Percentiles rank a stretch among this genome's conserved stretches.
phyloP scores from a whole-genome alignment of 768 basidiomycete species.

The Favolaschia claudopus region DNA sequence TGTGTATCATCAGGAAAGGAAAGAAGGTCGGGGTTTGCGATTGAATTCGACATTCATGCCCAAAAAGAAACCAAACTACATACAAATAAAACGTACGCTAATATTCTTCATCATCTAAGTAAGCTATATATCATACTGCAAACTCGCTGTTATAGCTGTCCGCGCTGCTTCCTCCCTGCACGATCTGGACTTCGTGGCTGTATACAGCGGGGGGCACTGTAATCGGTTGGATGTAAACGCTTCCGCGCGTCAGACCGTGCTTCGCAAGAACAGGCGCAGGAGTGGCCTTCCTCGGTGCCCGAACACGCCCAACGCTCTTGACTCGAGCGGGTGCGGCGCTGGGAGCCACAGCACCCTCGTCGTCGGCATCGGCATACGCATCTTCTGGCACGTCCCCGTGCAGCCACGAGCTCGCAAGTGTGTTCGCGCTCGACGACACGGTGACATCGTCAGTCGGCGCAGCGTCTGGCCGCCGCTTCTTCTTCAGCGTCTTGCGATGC shows the following conservation, averaged over 20 bases:
- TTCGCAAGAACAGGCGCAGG: constrained; percentile 16
- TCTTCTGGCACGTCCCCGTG: constrained; percentile 18
- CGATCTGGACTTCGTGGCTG: constrained; percentile 24
- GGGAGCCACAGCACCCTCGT: not conserved
- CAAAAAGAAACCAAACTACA: too few species aligned
- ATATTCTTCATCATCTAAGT: too few species aligned
- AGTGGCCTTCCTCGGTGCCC: constrained; percentile 20
- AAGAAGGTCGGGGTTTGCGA: too few species aligned
- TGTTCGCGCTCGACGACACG: constrained; percentile 16
- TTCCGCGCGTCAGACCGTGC: constrained; percentile 20
- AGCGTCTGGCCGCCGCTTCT: constrained; percentile 23
- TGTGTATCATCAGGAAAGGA: too few species aligned
- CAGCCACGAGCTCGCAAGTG: constrained; percentile 28
- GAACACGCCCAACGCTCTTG: constrained; percentile 27
- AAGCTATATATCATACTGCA: too few species aligned
- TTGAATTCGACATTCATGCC: too few species aligned
- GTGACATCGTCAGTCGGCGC: not conserved
- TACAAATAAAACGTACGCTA: too few species aligned
- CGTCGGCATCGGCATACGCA: constrained; percentile 4
- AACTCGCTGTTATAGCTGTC: constrained; percentile 26
- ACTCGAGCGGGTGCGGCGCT: constrained; percentile 5
- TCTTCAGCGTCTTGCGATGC: constrained; percentile 19
- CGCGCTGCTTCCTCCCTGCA: constrained; percentile 24
- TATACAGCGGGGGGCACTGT: constrained; percentile 17
- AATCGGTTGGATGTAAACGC: constrained; percentile 28